Base-by-base conservation (phyloP, 164 flowering plant genomes). In the Macadamia tetraphylla region DNA sequence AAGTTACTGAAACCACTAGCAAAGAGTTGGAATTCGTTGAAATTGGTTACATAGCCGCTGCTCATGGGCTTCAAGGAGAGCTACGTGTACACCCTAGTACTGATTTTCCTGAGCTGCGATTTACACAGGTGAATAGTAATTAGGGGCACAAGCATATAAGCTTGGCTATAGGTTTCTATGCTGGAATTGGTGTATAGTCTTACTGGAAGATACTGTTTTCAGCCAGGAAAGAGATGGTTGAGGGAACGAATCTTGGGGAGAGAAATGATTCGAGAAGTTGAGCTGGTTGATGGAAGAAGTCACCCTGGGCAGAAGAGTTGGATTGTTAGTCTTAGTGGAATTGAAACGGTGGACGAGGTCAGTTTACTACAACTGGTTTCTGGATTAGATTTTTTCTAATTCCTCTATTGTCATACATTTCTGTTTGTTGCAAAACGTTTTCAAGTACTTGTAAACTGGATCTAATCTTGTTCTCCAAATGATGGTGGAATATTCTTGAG, bases 221-320 rank as follows among this genome's bases (percentile, higher is more conserved):
- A 88, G 97, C 91, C 91, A 71, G 98, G 98, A 57, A 87, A 17
- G 76, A 82, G 97, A 80, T 94, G 97, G 98, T 70, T 94, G 77
- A 86, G 82, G 74, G 85, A 83, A 67, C 77, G 74, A 66, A 62
- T 82, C 66, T 79, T 58, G 0, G 97, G 98, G 62, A 83, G 67
- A 70, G 90, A 88, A 44, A 69, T 52, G 11, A 77, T 92, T 73
- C 80, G 74, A 67, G 97, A 92, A 77, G 87, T 94, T 46, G 87
- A 86, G 76, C 81, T 94, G 72, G 81, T 82, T 59, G 85, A 82
- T 57, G 98, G 98, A 73, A 83, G 97, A 74, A 90, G 80, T 32
- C 93, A 88, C 65, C 82, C 86, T 64, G 94, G 89, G 35, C 81
- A 81, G 69, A 88, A 87, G 74, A 76, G 81, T 71, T 94, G 98